These are phyloP conservation scores for Rhodamnia rubescens DNA, from an alignment of 345 rosid species.

Conservation along the genomic window DNA sequence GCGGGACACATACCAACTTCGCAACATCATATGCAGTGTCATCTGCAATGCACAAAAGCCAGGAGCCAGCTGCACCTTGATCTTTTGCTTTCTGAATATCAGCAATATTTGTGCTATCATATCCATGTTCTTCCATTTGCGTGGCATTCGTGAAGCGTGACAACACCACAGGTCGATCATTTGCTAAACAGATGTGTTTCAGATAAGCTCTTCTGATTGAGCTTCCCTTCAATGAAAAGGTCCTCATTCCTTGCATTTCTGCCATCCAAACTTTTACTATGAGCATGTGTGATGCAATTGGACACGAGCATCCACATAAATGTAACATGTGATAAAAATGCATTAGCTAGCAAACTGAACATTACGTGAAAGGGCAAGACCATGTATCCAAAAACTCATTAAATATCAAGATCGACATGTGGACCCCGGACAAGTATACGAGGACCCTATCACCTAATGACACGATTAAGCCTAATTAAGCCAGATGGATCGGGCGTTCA, in stretches of 20 bases:
- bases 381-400: not conserved
- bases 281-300: not conserved
- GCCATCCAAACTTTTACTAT: not conserved
- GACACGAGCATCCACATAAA: not conserved
- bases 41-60: conserved; percentile 91
- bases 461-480: not conserved
- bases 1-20: conserved; percentile 47
- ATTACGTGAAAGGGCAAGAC: not conserved
- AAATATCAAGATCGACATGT: not conserved
- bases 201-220: conserved; percentile 29
- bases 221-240: conserved; percentile 1
- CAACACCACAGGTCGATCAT: conserved; percentile 38
- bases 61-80: conserved; percentile 82
- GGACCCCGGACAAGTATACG: not conserved
- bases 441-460: not conserved
- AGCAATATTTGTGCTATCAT: conserved; percentile 67
- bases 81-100: conserved; percentile 75
- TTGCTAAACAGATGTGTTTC: conserved; percentile 46
- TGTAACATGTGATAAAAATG: not conserved
- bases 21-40: conserved; percentile 83
- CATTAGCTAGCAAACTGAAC: not conserved
- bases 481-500: not conserved
- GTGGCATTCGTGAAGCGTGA: conserved; percentile 43
- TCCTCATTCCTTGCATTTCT: not conserved
- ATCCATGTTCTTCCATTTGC: conserved; percentile 77